These are phyloP conservation scores for Dactylella cylindrospora DNA, from an alignment of 2,329 filamentous ascomycete species.

Conservation along the genomic window DNA sequence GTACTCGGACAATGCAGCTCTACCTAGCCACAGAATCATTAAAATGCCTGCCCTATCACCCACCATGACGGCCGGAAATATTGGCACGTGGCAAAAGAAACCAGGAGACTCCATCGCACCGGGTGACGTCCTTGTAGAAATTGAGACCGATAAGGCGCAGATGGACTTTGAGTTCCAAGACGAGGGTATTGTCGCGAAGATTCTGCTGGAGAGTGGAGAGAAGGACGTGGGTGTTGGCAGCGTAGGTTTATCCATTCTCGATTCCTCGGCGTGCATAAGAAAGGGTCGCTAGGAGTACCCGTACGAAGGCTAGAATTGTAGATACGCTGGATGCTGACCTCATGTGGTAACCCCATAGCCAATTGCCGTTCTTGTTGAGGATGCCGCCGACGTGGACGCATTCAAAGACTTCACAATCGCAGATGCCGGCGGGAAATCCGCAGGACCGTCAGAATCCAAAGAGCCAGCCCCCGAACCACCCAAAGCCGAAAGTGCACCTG, in stretches of 20 bases:
- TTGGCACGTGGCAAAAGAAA: slow-evolving; percentile 98
- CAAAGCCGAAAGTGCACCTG: slow-evolving; percentile 60
- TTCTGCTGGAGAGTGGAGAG: slow-evolving; percentile 85
- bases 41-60: slow-evolving; percentile 98
- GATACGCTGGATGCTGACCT: slow-evolving; percentile 34
- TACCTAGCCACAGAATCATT: slow-evolving; percentile 90
- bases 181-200: slow-evolving; percentile 91
- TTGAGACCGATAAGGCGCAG: slow-evolving; percentile 99
- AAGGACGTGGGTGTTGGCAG: slow-evolving; percentile 94
- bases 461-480: slow-evolving; percentile 64
- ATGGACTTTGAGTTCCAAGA: slow-evolving; percentile 99
- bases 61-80: slow-evolving; percentile 95
- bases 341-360: slow-evolving; percentile 62
- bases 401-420: slow-evolving; percentile 86
- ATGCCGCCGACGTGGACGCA: slow-evolving; percentile 79
- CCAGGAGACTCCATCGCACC: slow-evolving; percentile 81
- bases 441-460: slow-evolving; percentile 59
- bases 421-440: slow-evolving; percentile 75
- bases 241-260: slow-evolving; percentile 62
- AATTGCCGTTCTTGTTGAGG: slow-evolving; percentile 91
- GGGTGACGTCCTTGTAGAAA: slow-evolving; percentile 94
- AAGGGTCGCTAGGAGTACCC: neutral
- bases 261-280: slow-evolving; percentile 3
- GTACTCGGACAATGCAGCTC: slow-evolving; percentile 65
- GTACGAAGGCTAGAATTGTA: neutral